Evolutionary conservation across 73 alveolate species (phyloP).

Genomic region (Tetrahymena malaccensis): DNA sequence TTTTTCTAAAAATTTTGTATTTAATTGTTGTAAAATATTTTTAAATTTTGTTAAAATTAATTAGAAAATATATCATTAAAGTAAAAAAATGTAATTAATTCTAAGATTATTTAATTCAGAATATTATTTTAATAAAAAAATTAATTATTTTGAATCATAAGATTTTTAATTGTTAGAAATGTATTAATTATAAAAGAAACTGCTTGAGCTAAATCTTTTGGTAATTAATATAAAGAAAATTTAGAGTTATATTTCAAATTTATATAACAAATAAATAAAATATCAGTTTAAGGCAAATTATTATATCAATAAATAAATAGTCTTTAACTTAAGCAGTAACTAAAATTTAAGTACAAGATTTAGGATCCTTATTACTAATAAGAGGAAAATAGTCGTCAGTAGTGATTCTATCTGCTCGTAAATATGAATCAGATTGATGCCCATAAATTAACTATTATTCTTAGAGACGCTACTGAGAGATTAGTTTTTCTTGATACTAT

Average conservation of each 20-base stretch:
- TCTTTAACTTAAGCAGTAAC: not conserved
- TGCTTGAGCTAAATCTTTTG: not conserved
- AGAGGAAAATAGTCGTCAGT: not conserved
- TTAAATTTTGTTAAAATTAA: too few species aligned
- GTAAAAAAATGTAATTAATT: too few species aligned
- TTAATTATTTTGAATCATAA: not conserved
- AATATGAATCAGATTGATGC: conserved; percentile 40
- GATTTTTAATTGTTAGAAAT: not conserved
- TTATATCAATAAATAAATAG: not conserved
- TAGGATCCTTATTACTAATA: not conserved
- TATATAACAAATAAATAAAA: not conserved
- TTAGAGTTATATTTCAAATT: not conserved
- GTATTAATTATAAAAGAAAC: not conserved
- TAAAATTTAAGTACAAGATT: not conserved
- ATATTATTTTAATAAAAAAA: too few species aligned
- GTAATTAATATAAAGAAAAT: not conserved
- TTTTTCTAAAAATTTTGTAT: too few species aligned
- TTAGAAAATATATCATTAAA: too few species aligned
- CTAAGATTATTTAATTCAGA: too few species aligned
- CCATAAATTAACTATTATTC: conserved; percentile 18
- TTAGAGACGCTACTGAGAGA: conserved; percentile 9
- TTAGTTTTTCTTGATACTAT: conserved; percentile 15
- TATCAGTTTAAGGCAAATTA: not conserved
- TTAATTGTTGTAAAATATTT: too few species aligned
- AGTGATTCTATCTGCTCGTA: not conserved